A percentile compares a stretch with the other conserved stretches of the same genome.
Conservation (phyloP, 495 filamentous ascomycete species). For the Lepraria neglecta region DNA sequence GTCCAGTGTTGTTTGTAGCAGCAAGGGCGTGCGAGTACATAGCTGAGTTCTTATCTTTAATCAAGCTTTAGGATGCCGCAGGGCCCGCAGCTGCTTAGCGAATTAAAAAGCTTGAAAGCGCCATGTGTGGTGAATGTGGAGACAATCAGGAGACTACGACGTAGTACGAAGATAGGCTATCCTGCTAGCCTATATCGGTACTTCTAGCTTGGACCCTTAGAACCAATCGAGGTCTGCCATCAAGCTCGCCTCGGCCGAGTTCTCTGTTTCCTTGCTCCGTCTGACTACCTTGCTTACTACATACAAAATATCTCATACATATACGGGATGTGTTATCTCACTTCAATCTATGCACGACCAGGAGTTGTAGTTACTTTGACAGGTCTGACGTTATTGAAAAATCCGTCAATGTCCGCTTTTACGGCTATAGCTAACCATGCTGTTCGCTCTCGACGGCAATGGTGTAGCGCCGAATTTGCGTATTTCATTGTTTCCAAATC, state of each 20-base stretch:
- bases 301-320: no score
- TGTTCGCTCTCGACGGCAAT: constrained; percentile 6
- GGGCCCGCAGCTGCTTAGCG: not conserved
- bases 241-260: no score
- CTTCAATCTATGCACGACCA: no score
- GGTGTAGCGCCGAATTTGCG: constrained; percentile 17
- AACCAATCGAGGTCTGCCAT: no score
- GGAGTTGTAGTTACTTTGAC: not conserved
- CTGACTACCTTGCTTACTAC: no score
- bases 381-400: not conserved
- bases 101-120: not conserved
- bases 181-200: no score
- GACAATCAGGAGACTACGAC: no score
- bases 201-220: no score
- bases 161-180: no score
- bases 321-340: no score
- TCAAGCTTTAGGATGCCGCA: no score
- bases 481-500: constrained; percentile 16
- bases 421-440: not conserved
- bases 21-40: not conserved
- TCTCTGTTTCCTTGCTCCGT: no score
- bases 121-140: not conserved
- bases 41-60: not conserved
- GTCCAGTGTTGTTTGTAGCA: not conserved
- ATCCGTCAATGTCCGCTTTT: not conserved